These are phyloP conservation scores for Teratosphaeria zuluensis DNA, from an alignment of 2,329 filamentous ascomycete species.

Conservation along the genomic window DNA sequence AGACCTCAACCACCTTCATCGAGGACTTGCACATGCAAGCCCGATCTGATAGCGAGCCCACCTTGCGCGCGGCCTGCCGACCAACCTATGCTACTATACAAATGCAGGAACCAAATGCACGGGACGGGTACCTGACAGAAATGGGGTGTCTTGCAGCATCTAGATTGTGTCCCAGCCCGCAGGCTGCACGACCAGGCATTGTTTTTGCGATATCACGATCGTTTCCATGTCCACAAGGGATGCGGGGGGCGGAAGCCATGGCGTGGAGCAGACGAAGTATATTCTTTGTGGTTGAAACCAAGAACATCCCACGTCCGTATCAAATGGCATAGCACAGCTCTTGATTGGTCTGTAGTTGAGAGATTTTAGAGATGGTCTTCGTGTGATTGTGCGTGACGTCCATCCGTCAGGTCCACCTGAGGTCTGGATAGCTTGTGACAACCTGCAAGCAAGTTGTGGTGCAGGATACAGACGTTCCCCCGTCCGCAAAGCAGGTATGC, in stretches of 20 bases:
- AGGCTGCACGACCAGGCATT: background rate
- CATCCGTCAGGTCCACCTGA: background rate
- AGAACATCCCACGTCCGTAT: background rate
- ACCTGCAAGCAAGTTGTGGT: background rate
- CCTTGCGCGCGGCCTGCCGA: background rate
- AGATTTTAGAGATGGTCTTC: background rate
- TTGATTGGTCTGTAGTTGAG: background rate
- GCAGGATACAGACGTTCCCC: background rate
- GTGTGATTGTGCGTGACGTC: background rate
- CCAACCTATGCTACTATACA: background rate
- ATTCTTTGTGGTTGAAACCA: background rate
- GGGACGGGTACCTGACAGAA: background rate
- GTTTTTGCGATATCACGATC: background rate
- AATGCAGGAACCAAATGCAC: background rate
- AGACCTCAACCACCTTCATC: background rate
- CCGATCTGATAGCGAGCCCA: background rate
- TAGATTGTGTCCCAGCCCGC: background rate
- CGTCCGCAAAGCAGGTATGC: background rate
- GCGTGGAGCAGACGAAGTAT: background rate
- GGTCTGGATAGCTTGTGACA: background rate
- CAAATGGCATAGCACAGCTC: background rate
- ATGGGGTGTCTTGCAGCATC: background rate
- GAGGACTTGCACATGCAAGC: background rate
- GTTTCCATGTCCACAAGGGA: background rate
- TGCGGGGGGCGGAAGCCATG: background rate